These are phyloP conservation scores for Trichoderma sp. DNA, from an alignment of 2,329 filamentous ascomycete species.

Conservation along the genomic window DNA sequence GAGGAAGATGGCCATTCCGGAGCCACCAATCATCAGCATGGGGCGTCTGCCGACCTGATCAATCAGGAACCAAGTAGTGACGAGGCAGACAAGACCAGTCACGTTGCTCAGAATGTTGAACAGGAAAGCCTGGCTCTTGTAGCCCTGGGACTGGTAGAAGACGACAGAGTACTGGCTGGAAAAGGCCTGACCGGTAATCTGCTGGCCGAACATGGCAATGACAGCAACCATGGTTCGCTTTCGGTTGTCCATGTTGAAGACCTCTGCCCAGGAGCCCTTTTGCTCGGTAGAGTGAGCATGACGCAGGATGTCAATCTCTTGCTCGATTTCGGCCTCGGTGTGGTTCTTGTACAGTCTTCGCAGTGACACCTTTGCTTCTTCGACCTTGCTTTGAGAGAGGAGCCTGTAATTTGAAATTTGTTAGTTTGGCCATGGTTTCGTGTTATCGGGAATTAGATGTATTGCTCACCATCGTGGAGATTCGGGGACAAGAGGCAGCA, in stretches of 20 bases:
- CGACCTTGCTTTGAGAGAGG: slow-evolving; percentile 42
- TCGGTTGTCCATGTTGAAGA: slow-evolving; percentile 33
- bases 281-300: slow-evolving; percentile 31
- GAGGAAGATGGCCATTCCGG: slow-evolving; percentile 34
- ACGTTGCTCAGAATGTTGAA: slow-evolving; percentile 34
- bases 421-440: neutral
- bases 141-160: slow-evolving; percentile 39
- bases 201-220: slow-evolving; percentile 39
- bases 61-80: slow-evolving; percentile 35
- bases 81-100: slow-evolving; percentile 28
- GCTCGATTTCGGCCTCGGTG: slow-evolving; percentile 35
- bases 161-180: slow-evolving; percentile 38
- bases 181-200: slow-evolving; percentile 41
- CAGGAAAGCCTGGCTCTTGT: slow-evolving; percentile 33
- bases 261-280: slow-evolving; percentile 34
- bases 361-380: slow-evolving; percentile 42
- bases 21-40: slow-evolving; percentile 35
- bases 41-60: slow-evolving; percentile 36
- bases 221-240: slow-evolving; percentile 35
- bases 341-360: slow-evolving; percentile 38
- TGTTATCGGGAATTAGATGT: too few species aligned
- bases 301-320: slow-evolving; percentile 33
- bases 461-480: slow-evolving; percentile 45
- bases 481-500: slow-evolving; percentile 46
- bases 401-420: slow-evolving; percentile 28